Conservation (phyloP, 2,329 filamentous ascomycete genomes). For the Colletotrichum filicis region DNA sequence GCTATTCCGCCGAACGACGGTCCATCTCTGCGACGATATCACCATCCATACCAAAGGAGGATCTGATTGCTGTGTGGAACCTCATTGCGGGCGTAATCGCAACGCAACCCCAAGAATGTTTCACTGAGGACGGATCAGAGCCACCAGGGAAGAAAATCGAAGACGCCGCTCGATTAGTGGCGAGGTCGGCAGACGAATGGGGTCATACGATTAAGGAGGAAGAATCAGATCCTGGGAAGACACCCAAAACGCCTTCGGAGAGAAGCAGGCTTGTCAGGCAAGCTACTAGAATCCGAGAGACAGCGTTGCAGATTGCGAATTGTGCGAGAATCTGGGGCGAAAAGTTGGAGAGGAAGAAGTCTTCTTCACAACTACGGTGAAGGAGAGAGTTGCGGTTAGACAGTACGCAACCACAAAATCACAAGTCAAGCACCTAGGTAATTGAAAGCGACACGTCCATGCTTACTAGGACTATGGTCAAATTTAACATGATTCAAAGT, state of each 20-base stretch:
- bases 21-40: slow-evolving; percentile 36
- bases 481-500: not conserved
- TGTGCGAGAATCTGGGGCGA: slow-evolving; percentile 33
- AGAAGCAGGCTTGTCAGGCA: slow-evolving; percentile 20
- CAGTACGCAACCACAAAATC: not conserved
- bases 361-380: slow-evolving; percentile 18
- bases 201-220: slow-evolving; percentile 30
- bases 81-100: slow-evolving; percentile 82
- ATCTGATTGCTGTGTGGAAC: slow-evolving; percentile 42
- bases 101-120: slow-evolving; percentile 93
- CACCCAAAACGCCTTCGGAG: not conserved
- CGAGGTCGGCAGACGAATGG: slow-evolving; percentile 41
- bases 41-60: slow-evolving; percentile 35
- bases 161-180: slow-evolving; percentile 40
- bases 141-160: slow-evolving; percentile 40
- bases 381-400: not conserved
- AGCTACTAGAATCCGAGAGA: slow-evolving; percentile 28
- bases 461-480: not conserved
- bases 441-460: not conserved
- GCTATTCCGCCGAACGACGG: slow-evolving; percentile 27
- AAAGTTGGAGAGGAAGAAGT: slow-evolving; percentile 26
- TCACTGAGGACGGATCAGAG: slow-evolving; percentile 69
- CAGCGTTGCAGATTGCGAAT: slow-evolving; percentile 26
- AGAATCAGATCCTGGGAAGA: not conserved
- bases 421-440: not conserved